Evolutionary conservation across 176 grass and related monocot species (phyloP), one percentile per base, ranked within the genome.

Genomic region (Oryza coarctata): DNA sequence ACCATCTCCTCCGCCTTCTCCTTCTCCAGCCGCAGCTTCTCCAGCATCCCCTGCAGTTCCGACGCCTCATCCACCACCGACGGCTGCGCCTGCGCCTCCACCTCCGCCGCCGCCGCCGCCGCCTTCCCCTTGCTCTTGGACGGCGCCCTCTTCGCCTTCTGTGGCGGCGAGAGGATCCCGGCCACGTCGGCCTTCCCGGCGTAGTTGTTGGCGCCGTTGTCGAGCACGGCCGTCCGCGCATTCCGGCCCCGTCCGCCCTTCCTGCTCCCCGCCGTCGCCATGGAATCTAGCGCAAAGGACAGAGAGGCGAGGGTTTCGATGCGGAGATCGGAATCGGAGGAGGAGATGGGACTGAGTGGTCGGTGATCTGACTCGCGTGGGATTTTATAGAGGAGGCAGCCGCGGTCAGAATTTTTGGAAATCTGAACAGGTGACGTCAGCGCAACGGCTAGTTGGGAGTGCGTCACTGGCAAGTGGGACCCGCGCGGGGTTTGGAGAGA

Each of bases 151-250:
- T 88, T 93, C 63, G 50, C 13, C 84, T 91, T 88, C 52, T 76
- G 80, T n/a, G 89, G 73, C 3, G 65, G 74, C 23, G 86, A 47
- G 47, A 63, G 43, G 13, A 69, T 27, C 3, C 65, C 34, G 0
- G 17, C 68, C 3, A 60, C 73, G 14, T n/a, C 73, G 15, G 68
- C 76, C 66, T 90, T 88, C 63, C 87, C 89, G 0, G 74, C 90
- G 0, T 89, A 95, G 80, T 95, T 98, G 82, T 98, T 98, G 64
- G 70, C 84, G 5, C 95, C 91, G 89, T 47, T 95, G 76, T 91
- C 71, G 1, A 88, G 82, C 75, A 98, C 82, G 2, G 76, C 78
- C 62, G 71, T 89, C 65, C 95, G 89, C 33, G 89, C 60, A 86
- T 91, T 95, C 67, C 93, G 79, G 72, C 87, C 77, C 33, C 89